Evolutionary conservation across 2,329 filamentous ascomycete species (phyloP), one percentile per base, ranked within the genome.

Genomic region (Phaeophleospora eucalypticola): DNA sequence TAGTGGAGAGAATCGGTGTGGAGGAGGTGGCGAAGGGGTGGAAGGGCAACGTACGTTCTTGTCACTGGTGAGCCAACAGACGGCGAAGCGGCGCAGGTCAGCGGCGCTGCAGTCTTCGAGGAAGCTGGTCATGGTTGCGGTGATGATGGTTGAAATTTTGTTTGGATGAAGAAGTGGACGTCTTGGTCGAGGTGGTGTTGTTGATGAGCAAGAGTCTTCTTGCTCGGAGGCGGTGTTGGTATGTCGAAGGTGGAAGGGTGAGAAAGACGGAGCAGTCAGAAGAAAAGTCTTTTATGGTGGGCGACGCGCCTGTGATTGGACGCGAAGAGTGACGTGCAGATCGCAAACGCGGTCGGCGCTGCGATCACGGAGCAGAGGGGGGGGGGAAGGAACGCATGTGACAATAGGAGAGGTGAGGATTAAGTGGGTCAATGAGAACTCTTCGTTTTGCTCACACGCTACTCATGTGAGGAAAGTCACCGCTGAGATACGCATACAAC

Each of bases 51-150:
- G 17, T 20, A 46, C 43, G 17, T 27, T 35, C 14, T 21, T 37
- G 34, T 38, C 34, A n/a, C 29, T 43, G 36, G 32, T 41, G 7
- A 57, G 45, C 49, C 49, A 57, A 40, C 52, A 54, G 10, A 41
- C 34, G 36, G 54, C 52, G 45, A 54, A 54, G 48, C 54, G 54
- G 33, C 45, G 46, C 20, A 54, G 43, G 41, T 57, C 54, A 34
- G 14, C 29, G 0, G 52, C 52, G 10, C 40, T 4, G 36, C 38
- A 35, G 21, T 32, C 20, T 10, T 45, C 33, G 41, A 53, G 40
- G 33, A 19, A 41, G 40, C 39, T 32, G 17, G 49, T 39, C 41
- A 49, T 48, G 21, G 18, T 50, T 42, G 39, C 24, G 41, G 19
- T 43, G 20, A 24, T 48, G 45, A 18, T 29, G 15, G 12, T 19